Base-by-base conservation (phyloP, 306 rosid genomes). In the Astragalus glycyphyllos region DNA sequence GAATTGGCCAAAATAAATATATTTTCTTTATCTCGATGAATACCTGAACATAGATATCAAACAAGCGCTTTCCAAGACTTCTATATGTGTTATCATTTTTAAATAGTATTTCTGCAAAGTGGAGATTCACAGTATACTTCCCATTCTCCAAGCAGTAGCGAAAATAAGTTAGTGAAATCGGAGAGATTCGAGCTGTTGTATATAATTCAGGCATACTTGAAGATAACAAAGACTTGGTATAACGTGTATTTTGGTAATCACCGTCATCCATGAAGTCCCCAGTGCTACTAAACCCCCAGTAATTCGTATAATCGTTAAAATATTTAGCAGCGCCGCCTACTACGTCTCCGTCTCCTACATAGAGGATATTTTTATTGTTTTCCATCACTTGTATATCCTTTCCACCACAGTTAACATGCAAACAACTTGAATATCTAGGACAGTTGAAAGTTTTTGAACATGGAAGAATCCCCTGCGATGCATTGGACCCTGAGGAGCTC, bases 391-490 rank as follows among this genome's bases (percentile, higher is more conserved):
- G 80, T 69, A 77, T 54, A 74, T 68, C 66, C 26, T 77, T 74
- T 77, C 96, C 92, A 37, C 96, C 96, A 57, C 96, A 82, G 51
- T 84, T 89, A 74, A 86, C 56, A 69, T 84, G 81, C 72, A 86
- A 56, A 81, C 97, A 93, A 80, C 53, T 87, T 26, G 90, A 87
- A 87, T 87, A 87, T 68, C 58, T 81, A 69, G 90, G 91, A 80
- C 98, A 93, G 40, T 40, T 65, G 66, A 82, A 66, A 74, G 61
- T 71, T 74, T 81, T 68, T 64, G 23, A 57, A 84, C 98, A 90
- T 17, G 93, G 97, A 74, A 82, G 85, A 64, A 71, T 55, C 50
- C 69, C 82, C 32, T 34, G 72, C 98, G 50, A 68, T 68, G 71
- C 76, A 65, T 73, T 79, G 65, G 50, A 61, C n/a, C 65, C 68